Conservation (phyloP, 495 filamentous ascomycete genomes). For the Penicillium lagena region DNA sequence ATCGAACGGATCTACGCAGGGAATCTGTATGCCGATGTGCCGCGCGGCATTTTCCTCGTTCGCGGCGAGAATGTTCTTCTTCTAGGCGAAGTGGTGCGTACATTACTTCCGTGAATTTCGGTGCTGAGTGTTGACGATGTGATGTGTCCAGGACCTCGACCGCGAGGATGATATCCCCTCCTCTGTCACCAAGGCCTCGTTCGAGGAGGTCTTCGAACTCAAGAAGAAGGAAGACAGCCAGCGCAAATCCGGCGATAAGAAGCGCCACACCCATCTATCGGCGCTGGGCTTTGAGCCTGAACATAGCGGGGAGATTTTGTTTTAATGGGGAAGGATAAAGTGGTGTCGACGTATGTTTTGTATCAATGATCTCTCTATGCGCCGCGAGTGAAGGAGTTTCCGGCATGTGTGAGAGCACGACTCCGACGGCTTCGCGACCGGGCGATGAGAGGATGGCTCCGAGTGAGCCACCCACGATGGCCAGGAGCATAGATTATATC, state of each 20-base stretch:
- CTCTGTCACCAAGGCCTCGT: slow-evolving; percentile 58
- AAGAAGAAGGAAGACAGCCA: slow-evolving; percentile 62
- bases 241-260: slow-evolving; percentile 67
- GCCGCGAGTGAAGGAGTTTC: too few relatives aligned
- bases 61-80: slow-evolving; percentile 90
- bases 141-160: slow-evolving; percentile 65
- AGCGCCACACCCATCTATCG: slow-evolving; percentile 57
- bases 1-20: slow-evolving; percentile 76
- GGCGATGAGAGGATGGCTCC: too few relatives aligned
- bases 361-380: too few relatives aligned
- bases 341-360: background rate
- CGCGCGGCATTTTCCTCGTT: slow-evolving; percentile 79
- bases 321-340: slow-evolving; percentile 30
- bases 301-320: slow-evolving; percentile 65
- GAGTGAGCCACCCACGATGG: too few relatives aligned
- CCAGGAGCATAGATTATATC: too few relatives aligned
- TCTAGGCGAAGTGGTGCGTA: slow-evolving; percentile 77
- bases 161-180: slow-evolving; percentile 83
- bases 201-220: slow-evolving; percentile 62
- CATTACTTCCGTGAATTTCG: background rate
- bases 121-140: slow-evolving; percentile 2
- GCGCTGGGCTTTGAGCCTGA: slow-evolving; percentile 85
- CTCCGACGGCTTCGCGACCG: too few relatives aligned
- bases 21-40: slow-evolving; percentile 70
- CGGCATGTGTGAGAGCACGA: too few relatives aligned